Base-by-base conservation (phyloP, 2,329 filamentous ascomycete genomes). In the Pleomassaria siparia region DNA sequence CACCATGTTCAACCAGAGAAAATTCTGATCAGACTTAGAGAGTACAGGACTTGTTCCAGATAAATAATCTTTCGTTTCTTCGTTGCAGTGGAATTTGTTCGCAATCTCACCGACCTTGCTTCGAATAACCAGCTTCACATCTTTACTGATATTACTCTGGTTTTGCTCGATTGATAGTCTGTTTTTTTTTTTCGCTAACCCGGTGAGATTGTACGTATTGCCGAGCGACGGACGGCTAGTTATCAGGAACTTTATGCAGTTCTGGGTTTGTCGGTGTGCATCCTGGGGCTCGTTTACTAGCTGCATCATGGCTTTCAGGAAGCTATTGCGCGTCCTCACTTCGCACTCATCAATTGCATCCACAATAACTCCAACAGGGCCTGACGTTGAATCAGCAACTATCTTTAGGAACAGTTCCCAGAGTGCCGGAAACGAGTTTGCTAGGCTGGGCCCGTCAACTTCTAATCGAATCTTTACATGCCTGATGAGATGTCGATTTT, bases 271-370 rank as follows among this genome's bases (percentile, higher is more conserved):
- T 22, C n/a, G 44, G 40, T 33, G 15, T 21, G 28, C 15, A 12
- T 32, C 22, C 35, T 43, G 44, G 5, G 53, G 25, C 18, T 47
- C 51, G 25, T 58, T 28, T 30, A 55, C 47, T 40, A 58, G 41
- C 13, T 51, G 43, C 21, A 28, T 49, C 7, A 58, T 43, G 7
- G 53, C 36, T 2, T 50, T 21, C 12, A 58, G 50, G 20, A 56
- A 53, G 15, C 18, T 56, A 49, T 12, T 58, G 63, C 24, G 26
- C 21, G 47, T 56, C 21, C 20, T 42, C 13, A 56, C 50, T 41
- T 72, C 70, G 46, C 71, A 73, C 50, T 73, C 70, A 56, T 74
- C 71, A 42, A 74, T 58, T 5, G 68, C 70, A 47, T 74, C 71
- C 22, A 74, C 55, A 15, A 74, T 66, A 24, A 73, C 47, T 29